Percentiles rank a stretch among this genome's conserved stretches.
Evolutionary conservation across 495 filamentous ascomycete genomes (phyloP).

Genomic region (Cercophora sp.): DNA sequence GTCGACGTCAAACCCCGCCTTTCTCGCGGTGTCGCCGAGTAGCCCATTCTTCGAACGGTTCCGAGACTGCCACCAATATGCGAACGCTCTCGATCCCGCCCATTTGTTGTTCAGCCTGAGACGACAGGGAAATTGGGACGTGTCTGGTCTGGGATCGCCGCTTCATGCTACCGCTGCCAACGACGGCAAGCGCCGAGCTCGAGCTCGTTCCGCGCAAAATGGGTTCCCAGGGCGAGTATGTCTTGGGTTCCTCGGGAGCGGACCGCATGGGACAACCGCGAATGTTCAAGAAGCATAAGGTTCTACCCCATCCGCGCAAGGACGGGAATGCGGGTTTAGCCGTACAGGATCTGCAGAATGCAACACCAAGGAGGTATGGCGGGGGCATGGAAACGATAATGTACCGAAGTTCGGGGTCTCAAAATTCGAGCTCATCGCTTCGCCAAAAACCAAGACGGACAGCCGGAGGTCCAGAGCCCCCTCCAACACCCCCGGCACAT

Average conservation of each 20-base stretch:
- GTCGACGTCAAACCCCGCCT: background rate
- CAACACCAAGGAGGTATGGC: constrained; percentile 14
- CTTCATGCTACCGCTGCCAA: constrained; percentile 8
- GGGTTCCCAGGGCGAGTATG: constrained; percentile 22
- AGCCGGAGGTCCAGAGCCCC: constrained; percentile 37
- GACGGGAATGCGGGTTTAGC: constrained; percentile 11
- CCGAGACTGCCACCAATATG: constrained; percentile 16
- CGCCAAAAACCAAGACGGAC: constrained; percentile 30
- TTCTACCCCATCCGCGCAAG: constrained; percentile 47
- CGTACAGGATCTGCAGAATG: constrained; percentile 13
- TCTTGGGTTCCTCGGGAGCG: constrained; percentile 11
- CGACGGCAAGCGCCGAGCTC: constrained; percentile 22
- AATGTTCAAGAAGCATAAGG: constrained; percentile 53
- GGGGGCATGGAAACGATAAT: constrained; percentile 16
- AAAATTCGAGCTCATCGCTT: constrained; percentile 14
- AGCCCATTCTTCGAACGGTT: background rate
- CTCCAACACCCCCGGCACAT: constrained; percentile 53
- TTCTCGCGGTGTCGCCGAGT: no score
- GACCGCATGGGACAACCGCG: constrained; percentile 26
- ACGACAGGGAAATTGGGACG: constrained; percentile 5
- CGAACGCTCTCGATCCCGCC: constrained; percentile 7
- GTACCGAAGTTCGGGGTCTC: constrained; percentile 24
- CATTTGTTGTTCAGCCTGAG: constrained; percentile 5
- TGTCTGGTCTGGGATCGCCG: background rate
- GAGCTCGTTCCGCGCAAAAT: constrained; percentile 19